Evolutionary conservation across 768 basidiomycete genomes (phyloP).

Genomic region (Lactarius tabidus): DNA sequence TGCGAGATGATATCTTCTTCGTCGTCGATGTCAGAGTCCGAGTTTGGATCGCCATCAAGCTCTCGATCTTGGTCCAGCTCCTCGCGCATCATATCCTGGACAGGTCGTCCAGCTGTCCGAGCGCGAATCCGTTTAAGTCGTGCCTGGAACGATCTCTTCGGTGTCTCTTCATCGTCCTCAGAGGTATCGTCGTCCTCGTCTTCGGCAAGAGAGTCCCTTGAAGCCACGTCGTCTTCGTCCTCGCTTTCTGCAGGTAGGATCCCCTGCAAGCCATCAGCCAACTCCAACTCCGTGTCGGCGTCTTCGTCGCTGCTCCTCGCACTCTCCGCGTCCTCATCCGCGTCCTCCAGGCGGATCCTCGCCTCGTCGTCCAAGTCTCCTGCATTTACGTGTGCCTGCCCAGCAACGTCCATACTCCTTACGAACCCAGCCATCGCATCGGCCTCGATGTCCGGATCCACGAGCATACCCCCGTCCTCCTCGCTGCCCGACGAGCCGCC

Average conservation of each 20-base stretch:
- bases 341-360: conserved; percentile 48
- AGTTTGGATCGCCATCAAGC: background rate
- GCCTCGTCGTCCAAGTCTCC: conserved; percentile 61
- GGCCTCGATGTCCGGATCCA: conserved; percentile 51
- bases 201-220: background rate
- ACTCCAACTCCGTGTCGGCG: conserved; percentile 25
- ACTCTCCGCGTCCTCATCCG: conserved; percentile 35
- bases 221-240: background rate
- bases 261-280: conserved; percentile 23
- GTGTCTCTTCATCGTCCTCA: conserved; percentile 37
- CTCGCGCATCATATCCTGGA: conserved; percentile 20
- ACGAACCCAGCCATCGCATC: conserved; percentile 53
- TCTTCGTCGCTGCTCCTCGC: conserved; percentile 33
- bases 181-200: conserved; percentile 33
- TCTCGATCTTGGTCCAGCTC: conserved; percentile 15
- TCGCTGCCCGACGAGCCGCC: conserved; percentile 39
- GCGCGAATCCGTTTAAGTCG: conserved; percentile 35
- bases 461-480: conserved; percentile 33
- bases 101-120: conserved; percentile 24
- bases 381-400: conserved; percentile 51
- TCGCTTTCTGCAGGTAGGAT: background rate
- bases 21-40: conserved; percentile 22
- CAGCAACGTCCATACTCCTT: conserved; percentile 46
- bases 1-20: conserved; percentile 35
- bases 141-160: conserved; percentile 35